Evolutionary conservation across 345 rosid genomes (phyloP), one percentile per base, ranked within the genome.

Genomic region (Corymbia maculata): DNA sequence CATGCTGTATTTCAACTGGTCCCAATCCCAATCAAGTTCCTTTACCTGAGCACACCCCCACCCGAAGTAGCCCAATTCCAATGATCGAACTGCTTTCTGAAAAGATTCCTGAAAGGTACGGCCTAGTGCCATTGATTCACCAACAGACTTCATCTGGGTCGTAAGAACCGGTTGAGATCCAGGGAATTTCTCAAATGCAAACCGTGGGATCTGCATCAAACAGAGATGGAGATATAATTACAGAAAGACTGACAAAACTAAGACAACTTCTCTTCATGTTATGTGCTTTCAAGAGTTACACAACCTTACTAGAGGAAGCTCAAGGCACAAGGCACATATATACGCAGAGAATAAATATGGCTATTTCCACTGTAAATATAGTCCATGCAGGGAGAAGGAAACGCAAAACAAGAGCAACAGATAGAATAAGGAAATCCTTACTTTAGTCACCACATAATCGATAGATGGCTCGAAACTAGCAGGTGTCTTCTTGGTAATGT

Each of bases 391-490:
- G 64, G 28, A 36, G 51, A 68, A 26, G 52, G 55, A 85, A 59
- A 85, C 52, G 32, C n/a, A 79, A 51, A 42, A 11, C 11, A 12
- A 52, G 61, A 55, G 86, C 19, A 52, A n/a, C 70, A 13, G 28
- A 88, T 44, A 42, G 68, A 16, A 55, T 55, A 75, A 32, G 8
- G 42, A 21, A 36, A 75, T 16, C 79, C 94, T 88, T 87, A 93
- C 99, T 98, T 98, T 98, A 17, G 98, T 95, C 85, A 97, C 99
- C 88, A 98, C 99, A 93, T 98, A 98, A 91, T 98, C 99, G 51
- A 98, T 97, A 53, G 99, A 98, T 82, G 99, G 99, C 93, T 98
- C 98, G 82, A 98, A 98, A 92, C 99, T 97, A 80, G 99, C 98
- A 0, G 99, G 99, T 11, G 99, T 98, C 94, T 98, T 98, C 95